Evolutionary conservation across 768 basidiomycete genomes (phyloP), one percentile per base, ranked within the genome.

Genomic region (Boletales sp.): DNA sequence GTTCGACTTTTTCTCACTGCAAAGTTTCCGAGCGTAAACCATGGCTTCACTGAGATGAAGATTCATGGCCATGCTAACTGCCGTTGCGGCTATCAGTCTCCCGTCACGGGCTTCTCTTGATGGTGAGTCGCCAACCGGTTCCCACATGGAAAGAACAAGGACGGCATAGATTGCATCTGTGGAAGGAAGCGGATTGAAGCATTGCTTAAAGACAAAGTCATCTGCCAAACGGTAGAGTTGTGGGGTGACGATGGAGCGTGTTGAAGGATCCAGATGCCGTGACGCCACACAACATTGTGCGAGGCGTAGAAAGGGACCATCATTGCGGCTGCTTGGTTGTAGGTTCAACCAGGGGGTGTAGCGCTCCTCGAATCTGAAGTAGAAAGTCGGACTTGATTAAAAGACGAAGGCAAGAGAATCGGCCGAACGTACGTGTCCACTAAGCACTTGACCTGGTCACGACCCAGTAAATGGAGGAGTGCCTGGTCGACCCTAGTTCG

Each of bases 31-130:
- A 18, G 60, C 66, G 45, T 69, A 64, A 18, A 64, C 54, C 50
- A 72, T 69, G 8, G 70, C 72, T 43, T 69, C 61, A 42, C 69
- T 66, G 5, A 77, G 61, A 24, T 68, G 70, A 43, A 78, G 55
- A 53, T 73, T 75, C 59, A 72, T 74, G 18, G 74, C 75, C 73
- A 76, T 76, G 42, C 69, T 73, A 24, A 78, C 69, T 12, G 77
- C 77, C 2, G 66, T 66, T 14, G 74, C 63, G 9, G 67, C 72
- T 34, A 72, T 66, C 38, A 75, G 47, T 36, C 74, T 69, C 24
- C 67, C 72, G 27, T 77, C 77, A 5, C 69, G 68, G 36, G 61
- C 65, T 47, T 63, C 60, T 43, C 57, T 64, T 9, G 58, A 53
- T 32, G 66, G 47, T 36, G 64, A 46, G 29, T 69, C 66, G 24